phyloP scores from a whole-genome alignment of 73 alveolate species.

The Tetrahymena elliotti region DNA sequence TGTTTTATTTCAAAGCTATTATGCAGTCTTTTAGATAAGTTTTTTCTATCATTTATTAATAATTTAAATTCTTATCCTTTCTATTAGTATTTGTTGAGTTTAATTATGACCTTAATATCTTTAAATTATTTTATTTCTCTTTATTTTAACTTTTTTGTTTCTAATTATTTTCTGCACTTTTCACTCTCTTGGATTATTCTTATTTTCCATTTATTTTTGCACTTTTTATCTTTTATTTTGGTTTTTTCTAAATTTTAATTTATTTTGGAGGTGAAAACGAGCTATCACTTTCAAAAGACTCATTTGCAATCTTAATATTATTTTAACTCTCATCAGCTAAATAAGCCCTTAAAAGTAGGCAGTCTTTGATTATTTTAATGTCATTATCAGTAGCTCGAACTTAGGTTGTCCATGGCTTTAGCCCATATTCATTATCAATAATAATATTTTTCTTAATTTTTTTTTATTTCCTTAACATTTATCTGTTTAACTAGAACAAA shows the following conservation, averaged over 20 bases:
- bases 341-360: neutral
- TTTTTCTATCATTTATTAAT: neutral
- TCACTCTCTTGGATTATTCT: neutral
- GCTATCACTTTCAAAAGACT: neutral
- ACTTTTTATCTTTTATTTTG: neutral
- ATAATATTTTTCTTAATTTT: neutral
- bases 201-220: neutral
- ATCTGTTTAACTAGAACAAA: neutral
- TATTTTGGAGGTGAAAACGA: neutral
- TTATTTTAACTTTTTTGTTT: too few relatives aligned
- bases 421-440: neutral
- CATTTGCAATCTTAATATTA: neutral
- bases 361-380: neutral
- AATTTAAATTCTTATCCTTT: neutral
- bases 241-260: neutral
- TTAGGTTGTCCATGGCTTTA: neutral
- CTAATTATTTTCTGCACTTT: neutral
- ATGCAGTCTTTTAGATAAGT: neutral
- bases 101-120: neutral
- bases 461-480: neutral
- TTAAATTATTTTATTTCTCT: neutral
- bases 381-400: neutral
- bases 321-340: neutral
- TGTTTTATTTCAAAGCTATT: neutral
- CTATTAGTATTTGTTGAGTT: neutral